These are phyloP conservation scores for Luzula sylvatica DNA, from an alignment of 176 grass and related monocot genomes.

Conservation along the genomic window DNA sequence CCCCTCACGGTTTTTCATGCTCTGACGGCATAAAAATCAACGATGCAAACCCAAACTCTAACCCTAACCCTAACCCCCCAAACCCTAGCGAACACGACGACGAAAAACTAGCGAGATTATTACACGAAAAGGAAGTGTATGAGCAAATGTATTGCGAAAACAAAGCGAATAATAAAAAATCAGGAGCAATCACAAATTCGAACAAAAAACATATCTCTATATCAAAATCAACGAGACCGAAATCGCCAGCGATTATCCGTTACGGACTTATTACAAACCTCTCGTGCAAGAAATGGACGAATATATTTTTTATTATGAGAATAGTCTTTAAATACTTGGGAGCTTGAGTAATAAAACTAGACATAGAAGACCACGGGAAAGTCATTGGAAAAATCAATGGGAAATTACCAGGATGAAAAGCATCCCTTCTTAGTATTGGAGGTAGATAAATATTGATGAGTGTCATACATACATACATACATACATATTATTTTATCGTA, in stretches of 20 bases:
- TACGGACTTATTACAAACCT: conserved; percentile 70
- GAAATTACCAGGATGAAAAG: no score
- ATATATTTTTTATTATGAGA: conserved; percentile 37
- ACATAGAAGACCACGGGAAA: no score
- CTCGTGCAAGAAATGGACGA: conserved; percentile 51
- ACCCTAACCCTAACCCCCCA: not conserved
- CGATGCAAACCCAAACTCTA: conserved; percentile 8
- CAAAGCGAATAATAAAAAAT: conserved; percentile 16
- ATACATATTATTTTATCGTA: no score
- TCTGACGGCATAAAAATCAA: conserved; percentile 38
- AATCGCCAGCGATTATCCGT: no score
- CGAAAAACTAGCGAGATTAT: conserved; percentile 46
- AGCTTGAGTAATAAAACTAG: no score
- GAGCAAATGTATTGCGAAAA: conserved; percentile 10
- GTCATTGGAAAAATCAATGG: no score
- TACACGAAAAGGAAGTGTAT: conserved; percentile 56
- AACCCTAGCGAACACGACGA: conserved; percentile 27
- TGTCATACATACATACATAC: no score
- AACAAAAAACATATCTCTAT: conserved; percentile 52
- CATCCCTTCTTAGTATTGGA: no score
- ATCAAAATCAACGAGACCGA: no score
- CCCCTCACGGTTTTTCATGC: conserved; percentile 9
- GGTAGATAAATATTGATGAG: no score
- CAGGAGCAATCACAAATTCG: not conserved
- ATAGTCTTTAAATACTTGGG: no score